These are phyloP conservation scores for Cavenderia fasciculata DNA, from an alignment of 78 protist genomes.

Conservation along the genomic window DNA sequence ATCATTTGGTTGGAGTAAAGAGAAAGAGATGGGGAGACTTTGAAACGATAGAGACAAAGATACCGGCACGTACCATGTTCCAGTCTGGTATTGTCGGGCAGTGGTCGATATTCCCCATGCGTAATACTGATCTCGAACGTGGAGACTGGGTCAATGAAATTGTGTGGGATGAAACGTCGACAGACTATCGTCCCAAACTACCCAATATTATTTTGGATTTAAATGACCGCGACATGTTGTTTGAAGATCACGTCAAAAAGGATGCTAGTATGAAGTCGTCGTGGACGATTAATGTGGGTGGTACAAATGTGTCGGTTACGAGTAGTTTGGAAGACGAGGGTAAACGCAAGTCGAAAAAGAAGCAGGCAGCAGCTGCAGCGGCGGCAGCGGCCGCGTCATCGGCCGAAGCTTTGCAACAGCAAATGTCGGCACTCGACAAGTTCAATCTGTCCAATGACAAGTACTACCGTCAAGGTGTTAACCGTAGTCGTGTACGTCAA, in stretches of 20 bases:
- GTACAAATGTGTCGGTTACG: too few species aligned
- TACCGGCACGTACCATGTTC: background rate
- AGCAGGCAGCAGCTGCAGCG: constrained; percentile 19
- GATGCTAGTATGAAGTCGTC: too few species aligned
- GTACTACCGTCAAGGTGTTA: constrained; percentile 15
- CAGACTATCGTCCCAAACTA: background rate
- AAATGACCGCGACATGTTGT: constrained; percentile 52
- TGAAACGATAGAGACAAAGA: background rate
- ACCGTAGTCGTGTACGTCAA: background rate
- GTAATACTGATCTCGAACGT: constrained; percentile 24
- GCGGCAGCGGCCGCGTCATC: background rate
- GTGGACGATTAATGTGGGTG: too few species aligned
- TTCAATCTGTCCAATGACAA: constrained; percentile 82
- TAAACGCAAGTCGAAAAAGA: constrained; percentile 32
- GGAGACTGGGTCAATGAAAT: constrained; percentile 74
- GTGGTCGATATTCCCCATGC: constrained; percentile 70
- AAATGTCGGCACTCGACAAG: constrained; percentile 19
- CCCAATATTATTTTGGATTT: constrained; percentile 48
- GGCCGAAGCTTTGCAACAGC: background rate
- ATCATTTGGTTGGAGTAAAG: background rate
- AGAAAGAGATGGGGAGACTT: constrained; percentile 18
- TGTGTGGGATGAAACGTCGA: constrained; percentile 76
- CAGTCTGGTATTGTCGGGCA: background rate
- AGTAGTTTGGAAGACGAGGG: too few species aligned
- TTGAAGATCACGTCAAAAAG: constrained; percentile 56